These are phyloP conservation scores for Mycocentrospora acerina DNA, from an alignment of 2,329 filamentous ascomycete genomes.

Conservation along the genomic window DNA sequence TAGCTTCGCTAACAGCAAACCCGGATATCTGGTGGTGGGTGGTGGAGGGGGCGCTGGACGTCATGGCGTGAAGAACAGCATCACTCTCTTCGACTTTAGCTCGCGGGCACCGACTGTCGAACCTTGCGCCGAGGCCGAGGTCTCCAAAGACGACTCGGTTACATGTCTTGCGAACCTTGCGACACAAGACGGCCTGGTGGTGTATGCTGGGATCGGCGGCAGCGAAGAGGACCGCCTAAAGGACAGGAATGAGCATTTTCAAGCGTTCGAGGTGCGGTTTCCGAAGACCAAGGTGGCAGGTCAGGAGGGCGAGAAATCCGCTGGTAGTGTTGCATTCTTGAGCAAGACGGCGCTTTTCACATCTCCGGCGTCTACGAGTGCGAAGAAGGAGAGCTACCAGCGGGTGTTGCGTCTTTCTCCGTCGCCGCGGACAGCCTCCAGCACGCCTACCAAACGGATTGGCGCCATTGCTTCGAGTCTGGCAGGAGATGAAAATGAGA, in stretches of 20 bases:
- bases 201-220: slow-evolving; percentile 75
- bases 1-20: slow-evolving; percentile 77
- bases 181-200: slow-evolving; percentile 56
- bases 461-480: slow-evolving; percentile 79
- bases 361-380: slow-evolving; percentile 34
- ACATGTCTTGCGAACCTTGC: slow-evolving; percentile 74
- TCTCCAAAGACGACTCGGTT: slow-evolving; percentile 88
- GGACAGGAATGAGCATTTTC: slow-evolving; percentile 81
- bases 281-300: slow-evolving; percentile 48
- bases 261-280: slow-evolving; percentile 67
- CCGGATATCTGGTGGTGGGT: slow-evolving; percentile 74
- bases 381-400: slow-evolving; percentile 61
- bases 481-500: slow-evolving; percentile 68
- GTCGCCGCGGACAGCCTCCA: slow-evolving; percentile 48
- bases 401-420: slow-evolving; percentile 60
- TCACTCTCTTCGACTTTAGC: slow-evolving; percentile 70
- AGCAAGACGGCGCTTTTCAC: slow-evolving; percentile 57
- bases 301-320: slow-evolving; percentile 29
- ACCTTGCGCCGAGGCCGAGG: slow-evolving; percentile 68
- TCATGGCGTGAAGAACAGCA: slow-evolving; percentile 72
- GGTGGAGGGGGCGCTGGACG: slow-evolving; percentile 80
- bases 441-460: slow-evolving; percentile 60
- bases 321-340: slow-evolving; percentile 47
- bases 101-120: slow-evolving; percentile 62
- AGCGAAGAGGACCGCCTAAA: slow-evolving; percentile 69